Evolutionary conservation across 1,139 yeast species (phyloP).

Genomic region (Arxiozyma slooffiae): DNA sequence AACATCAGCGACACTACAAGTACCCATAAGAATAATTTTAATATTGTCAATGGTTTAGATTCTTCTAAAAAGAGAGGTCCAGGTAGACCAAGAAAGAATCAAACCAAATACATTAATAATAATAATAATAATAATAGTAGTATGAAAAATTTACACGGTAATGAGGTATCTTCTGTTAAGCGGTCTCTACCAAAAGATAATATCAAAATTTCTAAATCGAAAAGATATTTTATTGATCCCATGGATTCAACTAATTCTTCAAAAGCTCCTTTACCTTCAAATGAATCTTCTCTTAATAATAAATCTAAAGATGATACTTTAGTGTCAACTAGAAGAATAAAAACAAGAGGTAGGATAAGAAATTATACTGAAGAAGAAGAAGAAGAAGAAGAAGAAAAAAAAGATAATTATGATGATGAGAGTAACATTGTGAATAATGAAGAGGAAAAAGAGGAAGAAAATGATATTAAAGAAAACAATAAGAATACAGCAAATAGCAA

Average conservation of each 20-base stretch:
- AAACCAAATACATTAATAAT: neutral
- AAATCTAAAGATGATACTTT: neutral
- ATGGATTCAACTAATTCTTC: slow-evolving; percentile 10
- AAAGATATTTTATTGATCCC: slow-evolving; percentile 32
- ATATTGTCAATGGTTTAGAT: neutral
- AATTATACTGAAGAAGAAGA: neutral
- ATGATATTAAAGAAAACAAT: neutral
- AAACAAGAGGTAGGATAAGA: neutral
- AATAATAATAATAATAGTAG: neutral
- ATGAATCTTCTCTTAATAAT: neutral
- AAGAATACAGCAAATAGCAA: too few species aligned
- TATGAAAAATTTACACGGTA: neutral
- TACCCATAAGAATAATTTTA: neutral
- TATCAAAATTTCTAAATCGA: slow-evolving; percentile 25
- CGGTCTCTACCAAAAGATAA: slow-evolving; percentile 23
- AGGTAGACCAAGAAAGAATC: slow-evolving; percentile 29
- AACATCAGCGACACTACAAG: neutral
- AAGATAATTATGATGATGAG: neutral
- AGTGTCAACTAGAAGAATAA: neutral
- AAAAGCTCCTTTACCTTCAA: slow-evolving; percentile 1
- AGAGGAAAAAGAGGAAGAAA: neutral
- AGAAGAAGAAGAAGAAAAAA: neutral
- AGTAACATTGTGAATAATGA: too few species aligned
- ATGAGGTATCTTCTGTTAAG: slow-evolving; percentile 2
- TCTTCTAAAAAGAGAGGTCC: slow-evolving; percentile 23